These are phyloP conservation scores for Biancaea sappan DNA, from an alignment of 306 rosid species.

Conservation along the genomic window DNA sequence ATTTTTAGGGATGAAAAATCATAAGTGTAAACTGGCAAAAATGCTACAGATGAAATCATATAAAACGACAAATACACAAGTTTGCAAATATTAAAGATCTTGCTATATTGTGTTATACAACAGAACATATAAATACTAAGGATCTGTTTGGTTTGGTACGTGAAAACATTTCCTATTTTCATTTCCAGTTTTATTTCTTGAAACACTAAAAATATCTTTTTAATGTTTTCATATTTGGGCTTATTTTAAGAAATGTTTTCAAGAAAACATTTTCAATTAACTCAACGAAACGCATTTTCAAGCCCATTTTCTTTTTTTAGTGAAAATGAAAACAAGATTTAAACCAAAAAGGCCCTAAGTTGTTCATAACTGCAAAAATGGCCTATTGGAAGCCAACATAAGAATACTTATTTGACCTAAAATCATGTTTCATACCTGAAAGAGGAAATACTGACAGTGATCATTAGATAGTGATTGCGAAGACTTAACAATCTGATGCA, in stretches of 20 bases:
- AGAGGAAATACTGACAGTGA: constrained; percentile 93
- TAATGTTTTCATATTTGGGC: too few species aligned
- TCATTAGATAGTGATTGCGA: constrained; percentile 82
- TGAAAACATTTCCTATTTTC: too few species aligned
- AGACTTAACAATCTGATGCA: constrained; percentile 90
- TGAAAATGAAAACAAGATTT: too few species aligned
- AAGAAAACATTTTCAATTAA: too few species aligned
- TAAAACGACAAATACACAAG: background rate
- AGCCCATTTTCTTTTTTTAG: too few species aligned
- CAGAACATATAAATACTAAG: too few species aligned
- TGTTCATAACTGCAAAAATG: constrained; percentile 10
- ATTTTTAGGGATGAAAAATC: background rate
- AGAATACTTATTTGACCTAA: background rate
- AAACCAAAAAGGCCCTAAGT: too few species aligned
- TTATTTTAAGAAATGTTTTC: too few species aligned
- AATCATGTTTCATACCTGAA: constrained; percentile 63
- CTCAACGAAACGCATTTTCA: too few species aligned
- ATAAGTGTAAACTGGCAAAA: constrained; percentile 23
- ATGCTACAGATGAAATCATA: constrained; percentile 1
- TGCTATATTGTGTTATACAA: background rate
- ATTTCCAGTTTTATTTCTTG: too few species aligned
- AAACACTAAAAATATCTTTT: too few species aligned
- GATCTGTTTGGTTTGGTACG: too few species aligned
- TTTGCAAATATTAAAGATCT: background rate
- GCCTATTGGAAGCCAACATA: constrained; percentile 15